Percentiles rank a stretch among this genome's conserved stretches.
Conservation (phyloP, 1,139 yeast species). For the Sugiyamaella sp. region DNA sequence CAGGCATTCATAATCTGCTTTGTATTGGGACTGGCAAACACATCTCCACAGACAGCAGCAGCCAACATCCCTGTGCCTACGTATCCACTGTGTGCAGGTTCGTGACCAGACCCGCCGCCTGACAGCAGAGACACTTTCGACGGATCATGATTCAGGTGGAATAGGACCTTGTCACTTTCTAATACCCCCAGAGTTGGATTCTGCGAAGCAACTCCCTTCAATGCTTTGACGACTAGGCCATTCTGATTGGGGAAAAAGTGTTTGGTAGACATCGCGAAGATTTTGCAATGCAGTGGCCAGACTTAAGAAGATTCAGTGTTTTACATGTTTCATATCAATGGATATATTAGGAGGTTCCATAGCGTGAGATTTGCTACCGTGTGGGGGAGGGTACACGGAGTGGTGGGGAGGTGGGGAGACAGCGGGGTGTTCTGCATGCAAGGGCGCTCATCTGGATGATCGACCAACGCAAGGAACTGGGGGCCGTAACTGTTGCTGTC, state of each 20-base stretch:
- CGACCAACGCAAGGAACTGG: not conserved
- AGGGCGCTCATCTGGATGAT: too few relatives aligned
- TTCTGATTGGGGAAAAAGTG: slow-evolving; percentile 43
- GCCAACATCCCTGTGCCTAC: slow-evolving; percentile 52
- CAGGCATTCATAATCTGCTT: slow-evolving; percentile 49
- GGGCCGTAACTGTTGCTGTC: not conserved
- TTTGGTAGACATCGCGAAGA: slow-evolving; percentile 40
- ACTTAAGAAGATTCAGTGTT: too few relatives aligned
- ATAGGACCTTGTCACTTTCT: slow-evolving; percentile 46
- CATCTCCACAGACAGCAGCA: slow-evolving; percentile 52
- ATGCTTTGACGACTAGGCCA: slow-evolving; percentile 34
- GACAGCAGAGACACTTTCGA: slow-evolving; percentile 45
- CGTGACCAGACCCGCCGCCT: slow-evolving; percentile 55
- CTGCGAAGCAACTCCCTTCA: slow-evolving; percentile 40
- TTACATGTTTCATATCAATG: too few relatives aligned
- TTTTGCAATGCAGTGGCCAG: too few relatives aligned
- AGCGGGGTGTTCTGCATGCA: too few relatives aligned
- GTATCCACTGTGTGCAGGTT: slow-evolving; percentile 52
- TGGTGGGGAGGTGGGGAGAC: not conserved
- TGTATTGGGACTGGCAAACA: slow-evolving; percentile 52
- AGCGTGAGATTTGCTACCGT: not conserved
- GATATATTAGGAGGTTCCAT: too few relatives aligned
- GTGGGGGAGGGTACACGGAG: not conserved
- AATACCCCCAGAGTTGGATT: slow-evolving; percentile 40
- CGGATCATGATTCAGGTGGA: slow-evolving; percentile 40